Percentiles rank a stretch among this genome's conserved stretches.
Conservation (phyloP, 2,329 filamentous ascomycete species). For the Neofusicoccum sp. region DNA sequence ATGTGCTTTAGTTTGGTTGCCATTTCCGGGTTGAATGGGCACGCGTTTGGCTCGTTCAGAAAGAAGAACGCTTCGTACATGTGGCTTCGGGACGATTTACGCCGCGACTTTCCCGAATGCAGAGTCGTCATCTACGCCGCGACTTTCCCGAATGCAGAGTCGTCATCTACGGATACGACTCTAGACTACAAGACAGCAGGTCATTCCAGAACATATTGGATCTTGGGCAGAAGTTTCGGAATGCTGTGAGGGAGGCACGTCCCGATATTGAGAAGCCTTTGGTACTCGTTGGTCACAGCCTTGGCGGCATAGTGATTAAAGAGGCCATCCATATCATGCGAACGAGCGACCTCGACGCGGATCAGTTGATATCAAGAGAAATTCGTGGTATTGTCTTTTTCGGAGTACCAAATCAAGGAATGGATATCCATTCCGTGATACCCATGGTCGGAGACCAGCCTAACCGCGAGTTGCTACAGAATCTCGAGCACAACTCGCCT, state of each 20-base stretch:
- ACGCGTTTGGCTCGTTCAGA: not conserved
- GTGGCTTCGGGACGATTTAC: not conserved
- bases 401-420: not conserved
- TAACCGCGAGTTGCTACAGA: not conserved
- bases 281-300: not conserved
- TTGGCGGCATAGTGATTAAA: not conserved
- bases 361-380: not conserved
- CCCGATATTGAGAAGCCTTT: not conserved
- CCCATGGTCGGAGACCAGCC: not conserved
- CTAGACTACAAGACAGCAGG: not conserved
- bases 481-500: not conserved
- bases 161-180: not conserved
- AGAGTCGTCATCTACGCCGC: not conserved
- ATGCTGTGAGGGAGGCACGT: not conserved
- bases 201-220: not conserved
- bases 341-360: not conserved
- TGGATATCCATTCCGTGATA: not conserved
- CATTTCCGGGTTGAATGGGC: not conserved
- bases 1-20: not conserved
- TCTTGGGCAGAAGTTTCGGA: not conserved
- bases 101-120: not conserved
- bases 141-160: not conserved
- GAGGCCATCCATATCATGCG: not conserved
- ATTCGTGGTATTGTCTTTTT: not conserved
- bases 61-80: not conserved